Evolutionary conservation across 306 rosid genomes (phyloP).

Genomic region (Malus fusca): DNA sequence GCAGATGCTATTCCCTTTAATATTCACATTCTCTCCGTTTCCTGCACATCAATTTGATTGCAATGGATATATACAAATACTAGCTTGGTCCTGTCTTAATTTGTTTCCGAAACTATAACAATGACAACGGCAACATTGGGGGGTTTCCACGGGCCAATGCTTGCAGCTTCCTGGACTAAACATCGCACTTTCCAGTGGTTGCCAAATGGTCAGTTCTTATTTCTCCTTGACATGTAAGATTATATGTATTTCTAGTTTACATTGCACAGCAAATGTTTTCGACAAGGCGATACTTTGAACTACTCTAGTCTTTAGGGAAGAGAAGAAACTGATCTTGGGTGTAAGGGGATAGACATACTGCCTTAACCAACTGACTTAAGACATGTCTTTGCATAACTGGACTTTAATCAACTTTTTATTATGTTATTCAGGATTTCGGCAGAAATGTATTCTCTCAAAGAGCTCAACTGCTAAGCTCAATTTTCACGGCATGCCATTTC

Average conservation of each 20-base stretch:
- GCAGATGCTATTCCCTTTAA: conserved; percentile 10
- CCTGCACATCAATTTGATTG: neutral
- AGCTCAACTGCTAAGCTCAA: conserved; percentile 1
- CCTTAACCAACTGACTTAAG: too few relatives aligned
- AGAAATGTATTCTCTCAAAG: neutral
- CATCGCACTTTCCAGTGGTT: neutral
- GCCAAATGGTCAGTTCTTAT: conserved; percentile 9
- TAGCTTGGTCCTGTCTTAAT: neutral
- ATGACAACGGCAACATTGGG: conserved; percentile 11
- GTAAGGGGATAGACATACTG: too few relatives aligned
- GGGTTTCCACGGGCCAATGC: neutral
- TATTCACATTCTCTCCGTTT: neutral
- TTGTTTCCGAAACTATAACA: neutral
- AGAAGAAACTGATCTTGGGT: too few relatives aligned
- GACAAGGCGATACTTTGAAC: too few relatives aligned
- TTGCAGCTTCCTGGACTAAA: neutral
- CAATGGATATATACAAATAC: neutral
- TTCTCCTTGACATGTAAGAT: neutral
- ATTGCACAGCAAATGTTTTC: neutral
- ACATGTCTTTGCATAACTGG: neutral
- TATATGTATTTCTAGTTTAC: neutral
- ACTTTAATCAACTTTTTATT: neutral
- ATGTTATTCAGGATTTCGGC: conserved; percentile 10
- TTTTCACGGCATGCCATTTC: conserved; percentile 2
- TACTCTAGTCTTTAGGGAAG: too few relatives aligned